Evolutionary conservation across 2,329 filamentous ascomycete genomes (phyloP).

Genomic region (Aspergillus chevalieri): DNA sequence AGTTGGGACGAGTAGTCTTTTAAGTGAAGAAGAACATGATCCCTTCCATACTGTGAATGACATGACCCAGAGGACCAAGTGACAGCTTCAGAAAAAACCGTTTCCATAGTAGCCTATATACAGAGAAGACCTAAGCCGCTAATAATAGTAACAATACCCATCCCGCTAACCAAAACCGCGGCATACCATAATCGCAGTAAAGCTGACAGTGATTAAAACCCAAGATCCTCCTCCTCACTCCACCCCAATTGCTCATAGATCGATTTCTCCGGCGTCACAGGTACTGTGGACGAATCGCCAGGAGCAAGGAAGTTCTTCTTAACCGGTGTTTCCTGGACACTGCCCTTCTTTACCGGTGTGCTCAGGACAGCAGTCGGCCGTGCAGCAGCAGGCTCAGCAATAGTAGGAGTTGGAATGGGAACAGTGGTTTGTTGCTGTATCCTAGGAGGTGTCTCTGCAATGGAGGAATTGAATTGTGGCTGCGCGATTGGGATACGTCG

Average conservation of each 20-base stretch:
- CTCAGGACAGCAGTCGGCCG: background rate
- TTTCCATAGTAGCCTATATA: no score
- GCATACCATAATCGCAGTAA: no score
- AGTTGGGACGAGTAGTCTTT: no score
- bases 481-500: slow-evolving; percentile 11
- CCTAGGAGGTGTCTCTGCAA: slow-evolving; percentile 26
- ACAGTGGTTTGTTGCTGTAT: slow-evolving; percentile 9
- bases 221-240: slow-evolving; percentile 37
- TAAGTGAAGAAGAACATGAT: no score
- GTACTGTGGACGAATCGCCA: slow-evolving; percentile 8
- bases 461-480: slow-evolving; percentile 10
- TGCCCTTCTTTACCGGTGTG: background rate
- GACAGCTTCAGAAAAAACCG: no score
- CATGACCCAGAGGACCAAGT: no score
- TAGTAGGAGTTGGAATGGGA: no score
- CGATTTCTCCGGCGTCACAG: slow-evolving; percentile 30
- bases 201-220: slow-evolving; percentile 5
- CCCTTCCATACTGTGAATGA: no score
- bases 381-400: background rate
- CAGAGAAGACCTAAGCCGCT: no score
- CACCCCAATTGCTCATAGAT: slow-evolving; percentile 42
- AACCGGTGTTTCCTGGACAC: slow-evolving; percentile 25
- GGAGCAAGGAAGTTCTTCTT: slow-evolving; percentile 18
- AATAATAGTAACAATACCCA: no score
- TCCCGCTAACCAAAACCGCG: no score